These are phyloP conservation scores for Nadsonia commutata DNA, from an alignment of 1,139 yeast species.

Conservation along the genomic window DNA sequence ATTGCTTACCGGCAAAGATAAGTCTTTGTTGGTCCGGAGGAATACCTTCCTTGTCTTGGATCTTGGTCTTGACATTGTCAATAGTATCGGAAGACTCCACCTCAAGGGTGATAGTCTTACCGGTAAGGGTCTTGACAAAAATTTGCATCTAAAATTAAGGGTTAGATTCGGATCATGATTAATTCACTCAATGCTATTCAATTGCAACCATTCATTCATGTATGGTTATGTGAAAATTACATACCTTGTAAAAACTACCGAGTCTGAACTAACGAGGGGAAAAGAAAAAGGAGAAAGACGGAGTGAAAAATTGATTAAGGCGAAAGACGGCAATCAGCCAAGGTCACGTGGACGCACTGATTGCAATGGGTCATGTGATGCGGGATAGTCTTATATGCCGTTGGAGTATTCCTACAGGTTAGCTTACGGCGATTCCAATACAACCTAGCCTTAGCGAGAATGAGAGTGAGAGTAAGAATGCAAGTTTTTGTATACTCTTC, in stretches of 20 bases:
- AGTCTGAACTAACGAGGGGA: neutral
- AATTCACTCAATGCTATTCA: too few relatives aligned
- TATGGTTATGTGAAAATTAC: neutral
- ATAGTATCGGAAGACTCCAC: conserved; percentile 98
- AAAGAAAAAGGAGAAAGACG: neutral
- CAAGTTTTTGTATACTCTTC: too few relatives aligned
- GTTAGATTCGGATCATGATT: too few relatives aligned
- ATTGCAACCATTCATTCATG: too few relatives aligned
- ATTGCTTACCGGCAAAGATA: conserved; percentile 99
- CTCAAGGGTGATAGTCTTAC: conserved; percentile 98
- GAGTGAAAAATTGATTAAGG: neutral
- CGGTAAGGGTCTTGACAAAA: conserved; percentile 97
- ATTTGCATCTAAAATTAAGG: conserved; percentile 52
- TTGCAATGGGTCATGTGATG: too few relatives aligned
- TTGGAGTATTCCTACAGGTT: too few relatives aligned
- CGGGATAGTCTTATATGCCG: too few relatives aligned
- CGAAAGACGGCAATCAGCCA: too few relatives aligned
- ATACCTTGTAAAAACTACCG: neutral
- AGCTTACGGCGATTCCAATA: too few relatives aligned
- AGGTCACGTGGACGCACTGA: too few relatives aligned
- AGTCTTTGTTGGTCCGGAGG: conserved; percentile 99
- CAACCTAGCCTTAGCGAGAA: too few relatives aligned
- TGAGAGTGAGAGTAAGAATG: too few relatives aligned
- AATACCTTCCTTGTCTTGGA: conserved; percentile 98
- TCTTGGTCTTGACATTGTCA: conserved; percentile 98